Evolutionary conservation across 805 yeast species (phyloP).

Genomic region (Metschnikowia corniflorae): DNA sequence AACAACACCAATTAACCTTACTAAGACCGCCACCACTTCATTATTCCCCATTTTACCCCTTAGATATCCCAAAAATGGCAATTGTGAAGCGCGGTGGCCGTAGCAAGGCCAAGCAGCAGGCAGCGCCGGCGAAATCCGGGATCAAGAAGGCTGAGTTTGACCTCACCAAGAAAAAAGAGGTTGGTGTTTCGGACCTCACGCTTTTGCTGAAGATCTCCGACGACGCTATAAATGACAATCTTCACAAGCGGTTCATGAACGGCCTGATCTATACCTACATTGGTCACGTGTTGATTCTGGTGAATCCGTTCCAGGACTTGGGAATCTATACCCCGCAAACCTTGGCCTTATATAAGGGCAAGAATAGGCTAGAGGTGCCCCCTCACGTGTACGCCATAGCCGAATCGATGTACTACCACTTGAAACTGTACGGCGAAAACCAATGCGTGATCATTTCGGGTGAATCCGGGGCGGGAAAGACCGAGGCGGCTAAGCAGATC

Average conservation of each 20-base stretch:
- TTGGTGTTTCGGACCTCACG: slow-evolving; percentile 96
- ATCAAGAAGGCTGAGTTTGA: slow-evolving; percentile 90
- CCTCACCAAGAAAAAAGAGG: slow-evolving; percentile 83
- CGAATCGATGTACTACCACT: slow-evolving; percentile 91
- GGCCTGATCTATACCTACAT: slow-evolving; percentile 89
- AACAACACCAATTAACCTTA: too few species aligned
- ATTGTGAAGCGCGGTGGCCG: slow-evolving; percentile 73
- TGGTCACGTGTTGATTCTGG: slow-evolving; percentile 92
- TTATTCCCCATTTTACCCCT: too few species aligned
- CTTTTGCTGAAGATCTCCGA: slow-evolving; percentile 84
- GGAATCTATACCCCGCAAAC: slow-evolving; percentile 89
- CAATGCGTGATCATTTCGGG: slow-evolving; percentile 98
- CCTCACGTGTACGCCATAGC: slow-evolving; percentile 99
- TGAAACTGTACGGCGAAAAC: slow-evolving; percentile 89
- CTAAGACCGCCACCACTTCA: too few species aligned
- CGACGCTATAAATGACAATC: slow-evolving; percentile 87
- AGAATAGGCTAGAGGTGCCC: slow-evolving; percentile 92
- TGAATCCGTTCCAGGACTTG: slow-evolving; percentile 92
- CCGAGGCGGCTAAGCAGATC: slow-evolving; percentile 96
- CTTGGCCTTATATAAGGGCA: slow-evolving; percentile 76
- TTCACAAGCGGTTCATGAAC: slow-evolving; percentile 83
- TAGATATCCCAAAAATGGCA: slow-evolving; percentile 71
- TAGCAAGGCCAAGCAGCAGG: slow-evolving; percentile 48
- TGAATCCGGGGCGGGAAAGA: slow-evolving; percentile 97
- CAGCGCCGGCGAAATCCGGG: slow-evolving; percentile 55